Evolutionary conservation across 257 asterid species (phyloP).

Genomic region (Scutellaria minor): DNA sequence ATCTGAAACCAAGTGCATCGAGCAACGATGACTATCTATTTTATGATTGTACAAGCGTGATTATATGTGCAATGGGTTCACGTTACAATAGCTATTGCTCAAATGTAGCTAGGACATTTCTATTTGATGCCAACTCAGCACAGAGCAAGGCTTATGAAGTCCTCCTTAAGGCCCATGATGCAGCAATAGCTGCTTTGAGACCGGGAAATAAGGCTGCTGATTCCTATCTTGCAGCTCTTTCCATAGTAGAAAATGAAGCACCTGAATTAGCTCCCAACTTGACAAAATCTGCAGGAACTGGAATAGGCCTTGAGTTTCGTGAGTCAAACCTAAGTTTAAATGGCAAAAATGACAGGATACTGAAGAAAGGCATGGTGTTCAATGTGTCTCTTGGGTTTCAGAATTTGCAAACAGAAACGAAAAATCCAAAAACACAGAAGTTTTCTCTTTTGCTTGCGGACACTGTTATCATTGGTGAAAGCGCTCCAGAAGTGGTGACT

Average conservation of each 20-base stretch:
- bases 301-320: conserved; percentile 72
- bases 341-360: conserved; percentile 49
- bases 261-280: conserved; percentile 56
- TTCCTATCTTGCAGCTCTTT: conserved; percentile 51
- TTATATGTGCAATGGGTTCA: conserved; percentile 65
- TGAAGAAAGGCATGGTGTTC: conserved; percentile 63
- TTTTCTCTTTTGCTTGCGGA: conserved; percentile 61
- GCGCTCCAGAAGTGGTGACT: conserved; percentile 41
- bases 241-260: conserved; percentile 55
- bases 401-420: conserved; percentile 46
- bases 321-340: conserved; percentile 53
- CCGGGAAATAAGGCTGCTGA: conserved; percentile 53
- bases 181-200: conserved; percentile 57
- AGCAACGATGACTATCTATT: conserved; percentile 52
- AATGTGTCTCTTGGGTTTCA: conserved; percentile 64
- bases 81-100: conserved; percentile 68
- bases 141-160: conserved; percentile 65
- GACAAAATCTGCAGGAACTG: conserved; percentile 68
- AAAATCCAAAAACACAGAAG: conserved; percentile 45
- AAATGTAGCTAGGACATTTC: conserved; percentile 57
- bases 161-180: conserved; percentile 61
- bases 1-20: conserved; percentile 64
- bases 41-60: conserved; percentile 53
- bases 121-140: conserved; percentile 49
- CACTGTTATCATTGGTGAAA: conserved; percentile 46